These are phyloP conservation scores for Zymoseptoria tritici DNA, from an alignment of 2,329 filamentous ascomycete species.

Conservation along the genomic window DNA sequence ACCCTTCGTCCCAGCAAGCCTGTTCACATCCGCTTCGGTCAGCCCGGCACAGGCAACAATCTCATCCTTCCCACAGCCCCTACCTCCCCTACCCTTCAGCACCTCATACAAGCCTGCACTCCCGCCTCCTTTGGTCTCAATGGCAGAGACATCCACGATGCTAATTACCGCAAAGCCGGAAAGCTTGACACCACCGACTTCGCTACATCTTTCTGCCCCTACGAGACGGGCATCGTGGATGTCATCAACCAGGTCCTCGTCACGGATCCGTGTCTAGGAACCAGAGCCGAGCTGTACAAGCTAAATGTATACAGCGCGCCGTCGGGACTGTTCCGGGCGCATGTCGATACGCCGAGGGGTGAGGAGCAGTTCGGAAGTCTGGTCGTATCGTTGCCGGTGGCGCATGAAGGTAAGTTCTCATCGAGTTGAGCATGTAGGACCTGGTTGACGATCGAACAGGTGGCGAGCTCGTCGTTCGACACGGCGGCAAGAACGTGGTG, in stretches of 20 bases:
- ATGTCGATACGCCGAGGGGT: slow-evolving; percentile 16
- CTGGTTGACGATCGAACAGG: not conserved
- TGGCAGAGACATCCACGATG: slow-evolving; percentile 43
- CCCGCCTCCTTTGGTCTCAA: slow-evolving; percentile 45
- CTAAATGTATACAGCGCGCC: slow-evolving; percentile 38
- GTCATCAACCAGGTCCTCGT: slow-evolving; percentile 42
- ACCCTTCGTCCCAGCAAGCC: not conserved
- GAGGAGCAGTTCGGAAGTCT: slow-evolving; percentile 12
- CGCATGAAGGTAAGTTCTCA: not conserved
- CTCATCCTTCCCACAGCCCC: not conserved
- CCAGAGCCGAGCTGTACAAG: slow-evolving; percentile 50
- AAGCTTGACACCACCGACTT: slow-evolving; percentile 45
- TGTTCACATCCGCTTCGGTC: slow-evolving; percentile 1
- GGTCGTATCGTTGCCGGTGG: slow-evolving; percentile 13
- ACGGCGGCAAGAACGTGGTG: slow-evolving; percentile 10
- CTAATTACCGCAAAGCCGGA: slow-evolving; percentile 45
- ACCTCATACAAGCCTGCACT: slow-evolving; percentile 16
- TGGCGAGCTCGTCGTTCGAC: not conserved
- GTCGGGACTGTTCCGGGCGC: slow-evolving; percentile 12
- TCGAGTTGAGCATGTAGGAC: not conserved
- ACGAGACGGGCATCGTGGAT: slow-evolving; percentile 46
- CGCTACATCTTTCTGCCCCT: slow-evolving; percentile 42
- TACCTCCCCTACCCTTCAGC: not conserved
- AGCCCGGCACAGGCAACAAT: not conserved
- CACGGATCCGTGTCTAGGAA: slow-evolving; percentile 25